A percentile compares a stretch with the other conserved stretches of the same genome.
phyloP scores from a whole-genome alignment of 2,329 filamentous ascomycete species.

The Podosphaera fusca region DNA sequence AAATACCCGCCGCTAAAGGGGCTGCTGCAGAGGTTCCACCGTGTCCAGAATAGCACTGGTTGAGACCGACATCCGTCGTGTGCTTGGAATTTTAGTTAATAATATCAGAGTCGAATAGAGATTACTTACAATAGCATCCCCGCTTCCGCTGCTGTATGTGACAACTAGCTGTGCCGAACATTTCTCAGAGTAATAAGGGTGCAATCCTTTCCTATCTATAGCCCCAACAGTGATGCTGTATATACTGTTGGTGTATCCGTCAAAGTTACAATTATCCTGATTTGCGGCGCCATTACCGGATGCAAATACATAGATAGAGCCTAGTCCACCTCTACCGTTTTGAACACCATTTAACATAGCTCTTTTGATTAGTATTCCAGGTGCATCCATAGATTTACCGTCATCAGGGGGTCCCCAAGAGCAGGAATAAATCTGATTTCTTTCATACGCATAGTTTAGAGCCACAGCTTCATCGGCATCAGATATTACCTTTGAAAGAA shows the following conservation, averaged over 20 bases:
- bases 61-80: slow-evolving; percentile 77
- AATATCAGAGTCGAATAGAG: slow-evolving; percentile 6
- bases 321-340: slow-evolving; percentile 58
- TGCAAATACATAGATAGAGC: slow-evolving; percentile 90
- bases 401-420: slow-evolving; percentile 96
- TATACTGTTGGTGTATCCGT: slow-evolving; percentile 97
- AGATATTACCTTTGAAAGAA: slow-evolving; percentile 71
- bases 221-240: slow-evolving; percentile 95
- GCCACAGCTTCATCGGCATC: slow-evolving; percentile 83
- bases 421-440: slow-evolving; percentile 95
- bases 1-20: slow-evolving; percentile 76
- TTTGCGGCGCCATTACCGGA: slow-evolving; percentile 74
- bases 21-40: slow-evolving; percentile 92
- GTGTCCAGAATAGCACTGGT: slow-evolving; percentile 59
- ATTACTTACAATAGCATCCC: slow-evolving; percentile 50
- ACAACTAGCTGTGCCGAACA: slow-evolving; percentile 92
- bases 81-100: slow-evolving; percentile 25
- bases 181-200: slow-evolving; percentile 89
- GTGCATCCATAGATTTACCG: slow-evolving; percentile 79
- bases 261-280: slow-evolving; percentile 97
- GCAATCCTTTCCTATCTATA: slow-evolving; percentile 64
- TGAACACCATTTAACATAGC: slow-evolving; percentile 88
- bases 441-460: slow-evolving; percentile 75
- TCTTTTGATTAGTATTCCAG: slow-evolving; percentile 64
- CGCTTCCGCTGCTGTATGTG: slow-evolving; percentile 80